Percentiles rank a stretch among this genome's conserved stretches.
These are phyloP conservation scores for Persicaria maculosa DNA, from an alignment of 148 eudicot genomes.

Conservation along the genomic window DNA sequence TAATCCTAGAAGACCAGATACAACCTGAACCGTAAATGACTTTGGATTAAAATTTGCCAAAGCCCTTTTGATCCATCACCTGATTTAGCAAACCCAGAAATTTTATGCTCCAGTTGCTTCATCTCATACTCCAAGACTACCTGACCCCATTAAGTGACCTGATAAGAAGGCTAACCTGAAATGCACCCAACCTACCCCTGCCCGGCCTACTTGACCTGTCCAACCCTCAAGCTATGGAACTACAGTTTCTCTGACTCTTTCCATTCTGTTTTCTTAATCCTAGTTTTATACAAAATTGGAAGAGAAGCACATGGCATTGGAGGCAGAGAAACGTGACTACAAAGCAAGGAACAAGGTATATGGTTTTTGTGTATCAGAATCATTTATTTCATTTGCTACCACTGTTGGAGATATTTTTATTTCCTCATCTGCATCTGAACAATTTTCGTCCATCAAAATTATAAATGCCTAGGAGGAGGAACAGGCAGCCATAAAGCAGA, in stretches of 20 bases:
- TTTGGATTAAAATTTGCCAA: not conserved
- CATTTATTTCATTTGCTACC: not conserved
- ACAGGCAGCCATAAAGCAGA: conserved; percentile 69
- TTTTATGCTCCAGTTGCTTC: not conserved
- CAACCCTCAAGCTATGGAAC: not conserved
- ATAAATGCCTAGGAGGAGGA: conserved; percentile 61
- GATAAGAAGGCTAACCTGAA: not conserved
- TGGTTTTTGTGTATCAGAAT: conserved; percentile 5
- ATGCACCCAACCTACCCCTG: not conserved
- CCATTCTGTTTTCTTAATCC: conserved; percentile 10
- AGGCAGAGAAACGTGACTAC: conserved; percentile 67
- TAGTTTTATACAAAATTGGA: conserved; percentile 79
- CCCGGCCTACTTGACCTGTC: not conserved
- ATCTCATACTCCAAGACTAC: not conserved
- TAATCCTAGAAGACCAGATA: not conserved
- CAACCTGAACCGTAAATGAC: not conserved
- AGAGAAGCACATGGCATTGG: conserved; percentile 80
- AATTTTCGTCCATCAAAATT: not conserved
- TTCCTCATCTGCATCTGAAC: not conserved
- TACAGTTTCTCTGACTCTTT: not conserved
- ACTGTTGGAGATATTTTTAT: not conserved
- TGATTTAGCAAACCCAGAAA: not conserved
- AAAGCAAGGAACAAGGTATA: conserved; percentile 86
- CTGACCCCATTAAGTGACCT: not conserved
- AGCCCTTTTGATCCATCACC: not conserved